These are phyloP conservation scores for Bipolaris sorokiniana DNA, from an alignment of 2,329 filamentous ascomycete species.

Conservation along the genomic window DNA sequence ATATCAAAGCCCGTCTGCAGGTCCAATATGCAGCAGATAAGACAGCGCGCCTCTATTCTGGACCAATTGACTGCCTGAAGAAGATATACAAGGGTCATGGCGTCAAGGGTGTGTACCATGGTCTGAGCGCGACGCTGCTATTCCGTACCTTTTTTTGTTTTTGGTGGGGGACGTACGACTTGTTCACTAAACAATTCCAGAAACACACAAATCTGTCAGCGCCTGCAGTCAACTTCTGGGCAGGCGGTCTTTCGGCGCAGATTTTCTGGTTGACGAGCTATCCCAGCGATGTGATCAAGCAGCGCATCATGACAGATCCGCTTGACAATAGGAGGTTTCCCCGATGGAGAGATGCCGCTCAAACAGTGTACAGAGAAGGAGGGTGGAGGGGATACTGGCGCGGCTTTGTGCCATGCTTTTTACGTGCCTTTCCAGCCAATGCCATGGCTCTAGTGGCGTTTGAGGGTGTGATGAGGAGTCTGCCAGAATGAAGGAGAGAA, in stretches of 20 bases:
- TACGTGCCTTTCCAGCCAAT: conserved; percentile 94
- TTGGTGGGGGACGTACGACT: conserved; percentile 96
- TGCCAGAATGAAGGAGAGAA: conserved; percentile 35
- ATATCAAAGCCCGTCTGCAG: conserved; percentile 92
- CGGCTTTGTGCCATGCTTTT: conserved; percentile 90
- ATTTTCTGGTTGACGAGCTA: conserved; percentile 94
- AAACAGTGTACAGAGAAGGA: conserved; percentile 74
- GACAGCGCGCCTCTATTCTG: conserved; percentile 77
- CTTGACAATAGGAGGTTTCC: conserved; percentile 71
- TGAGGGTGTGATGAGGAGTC: conserved; percentile 80
- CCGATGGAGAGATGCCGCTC: conserved; percentile 80
- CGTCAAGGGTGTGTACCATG: conserved; percentile 81
- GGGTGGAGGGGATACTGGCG: conserved; percentile 86
- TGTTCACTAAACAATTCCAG: conserved; percentile 73
- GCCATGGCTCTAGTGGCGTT: conserved; percentile 92
- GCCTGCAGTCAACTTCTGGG: conserved; percentile 94
- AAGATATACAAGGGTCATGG: conserved; percentile 71
- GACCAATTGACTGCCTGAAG: conserved; percentile 80
- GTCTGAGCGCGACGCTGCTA: conserved; percentile 80
- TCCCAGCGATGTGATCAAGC: conserved; percentile 92
- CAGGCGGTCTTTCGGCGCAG: conserved; percentile 89
- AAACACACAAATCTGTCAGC: conserved; percentile 72
- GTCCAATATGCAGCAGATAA: conserved; percentile 89
- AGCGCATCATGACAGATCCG: conserved; percentile 95
- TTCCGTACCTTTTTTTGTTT: conserved; percentile 96